A percentile compares a stretch with the other conserved stretches of the same genome.
Conservation (phyloP, 148 eudicot species). For the Cornus suecica region DNA sequence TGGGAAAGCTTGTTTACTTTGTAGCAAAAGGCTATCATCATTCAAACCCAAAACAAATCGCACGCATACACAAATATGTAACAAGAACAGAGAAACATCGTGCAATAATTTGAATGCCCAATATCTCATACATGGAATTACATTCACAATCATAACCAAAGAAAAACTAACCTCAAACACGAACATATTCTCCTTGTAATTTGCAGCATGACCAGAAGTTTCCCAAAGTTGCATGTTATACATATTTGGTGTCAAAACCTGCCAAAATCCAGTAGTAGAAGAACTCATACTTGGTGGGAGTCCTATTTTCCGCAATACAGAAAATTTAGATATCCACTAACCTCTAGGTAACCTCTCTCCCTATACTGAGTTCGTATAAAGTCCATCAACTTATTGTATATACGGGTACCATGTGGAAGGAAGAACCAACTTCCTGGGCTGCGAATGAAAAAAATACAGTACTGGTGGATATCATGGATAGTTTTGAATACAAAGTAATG, state of each 20-base stretch:
- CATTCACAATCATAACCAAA: not conserved
- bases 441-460: conserved; percentile 16
- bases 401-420: conserved; percentile 85
- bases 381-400: conserved; percentile 83
- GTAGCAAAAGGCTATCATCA: not conserved
- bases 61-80: not conserved
- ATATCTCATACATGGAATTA: not conserved
- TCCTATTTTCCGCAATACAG: not conserved
- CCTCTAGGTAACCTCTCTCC: conserved; percentile 93
- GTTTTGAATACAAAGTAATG: not conserved
- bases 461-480: not conserved
- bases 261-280: conserved; percentile 15
- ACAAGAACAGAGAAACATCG: not conserved
- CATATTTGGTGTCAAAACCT: conserved; percentile 92
- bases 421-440: conserved; percentile 99
- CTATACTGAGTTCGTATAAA: conserved; percentile 77
- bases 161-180: conserved; percentile 68
- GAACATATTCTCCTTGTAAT: conserved; percentile 97
- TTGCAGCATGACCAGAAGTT: conserved; percentile 96
- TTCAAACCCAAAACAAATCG: not conserved
- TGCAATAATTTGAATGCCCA: conserved; percentile 1
- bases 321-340: conserved; percentile 13
- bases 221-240: conserved; percentile 99
- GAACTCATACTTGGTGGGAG: not conserved
- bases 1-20: not conserved